These are phyloP conservation scores for Linnemannia exigua DNA, from an alignment of 192 early-diverging fungal genomes.

Conservation along the genomic window DNA sequence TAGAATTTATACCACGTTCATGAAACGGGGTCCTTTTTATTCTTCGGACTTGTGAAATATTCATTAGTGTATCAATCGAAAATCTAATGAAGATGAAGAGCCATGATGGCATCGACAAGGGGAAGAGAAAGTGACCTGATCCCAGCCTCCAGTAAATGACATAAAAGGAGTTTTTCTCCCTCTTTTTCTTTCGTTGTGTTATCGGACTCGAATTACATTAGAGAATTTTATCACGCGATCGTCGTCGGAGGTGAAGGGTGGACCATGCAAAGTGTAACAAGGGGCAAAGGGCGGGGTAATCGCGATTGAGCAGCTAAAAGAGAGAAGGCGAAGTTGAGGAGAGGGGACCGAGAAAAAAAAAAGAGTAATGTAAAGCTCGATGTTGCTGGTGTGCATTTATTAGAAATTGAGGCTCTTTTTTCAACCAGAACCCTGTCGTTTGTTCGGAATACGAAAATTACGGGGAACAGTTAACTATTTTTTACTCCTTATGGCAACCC, in stretches of 20 bases:
- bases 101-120: neutral
- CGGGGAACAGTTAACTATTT: neutral
- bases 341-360: neutral
- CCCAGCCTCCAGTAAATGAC: neutral
- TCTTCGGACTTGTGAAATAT: neutral
- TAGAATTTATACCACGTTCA: neutral
- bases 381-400: neutral
- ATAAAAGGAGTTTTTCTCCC: conserved; percentile 2
- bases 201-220: conserved; percentile 1
- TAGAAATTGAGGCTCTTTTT: neutral
- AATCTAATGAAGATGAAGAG: neutral
- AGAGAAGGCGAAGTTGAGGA: neutral
- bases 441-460: conserved; percentile 3
- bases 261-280: neutral
- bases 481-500: conserved; percentile 6
- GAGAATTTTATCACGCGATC: neutral
- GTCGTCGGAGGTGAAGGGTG: neutral
- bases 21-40: neutral
- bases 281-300: neutral
- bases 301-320: neutral
- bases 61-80: neutral
- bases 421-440: neutral
- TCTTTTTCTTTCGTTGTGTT: neutral
- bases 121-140: neutral
- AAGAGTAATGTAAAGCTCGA: neutral